Conservation (phyloP, 2,329 filamentous ascomycete genomes). For the Talaromyces funiculosus region DNA sequence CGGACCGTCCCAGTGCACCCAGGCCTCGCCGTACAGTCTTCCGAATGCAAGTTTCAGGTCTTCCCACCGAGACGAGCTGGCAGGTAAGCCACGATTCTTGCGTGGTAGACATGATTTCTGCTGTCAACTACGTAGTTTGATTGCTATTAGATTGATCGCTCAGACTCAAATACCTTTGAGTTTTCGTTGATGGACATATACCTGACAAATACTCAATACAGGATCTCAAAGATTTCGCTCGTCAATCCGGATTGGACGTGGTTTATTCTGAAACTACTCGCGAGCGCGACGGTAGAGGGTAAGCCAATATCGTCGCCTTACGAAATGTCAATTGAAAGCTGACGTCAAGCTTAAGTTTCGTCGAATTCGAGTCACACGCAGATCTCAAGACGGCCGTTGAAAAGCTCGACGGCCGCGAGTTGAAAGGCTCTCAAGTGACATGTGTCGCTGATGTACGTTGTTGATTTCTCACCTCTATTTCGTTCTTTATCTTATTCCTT, state of each 20-base stretch:
- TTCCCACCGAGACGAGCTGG: constrained; percentile 95
- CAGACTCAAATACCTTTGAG: background rate
- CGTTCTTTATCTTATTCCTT: constrained; percentile 22
- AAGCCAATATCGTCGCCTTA: constrained; percentile 36
- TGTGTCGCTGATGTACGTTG: constrained; percentile 78
- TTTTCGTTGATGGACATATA: background rate
- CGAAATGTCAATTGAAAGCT: constrained; percentile 19
- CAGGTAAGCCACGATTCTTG: constrained; percentile 70
- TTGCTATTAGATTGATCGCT: background rate
- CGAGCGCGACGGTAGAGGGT: constrained; percentile 90
- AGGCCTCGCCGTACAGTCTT: constrained; percentile 90
- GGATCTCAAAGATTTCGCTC: constrained; percentile 99
- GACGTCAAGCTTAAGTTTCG: constrained; percentile 60
- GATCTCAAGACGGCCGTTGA: constrained; percentile 89
- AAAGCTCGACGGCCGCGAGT: constrained; percentile 87
- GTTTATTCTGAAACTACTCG: constrained; percentile 96
- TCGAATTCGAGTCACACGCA: constrained; percentile 90
- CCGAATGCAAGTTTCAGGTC: constrained; percentile 95
- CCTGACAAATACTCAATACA: constrained; percentile 65
- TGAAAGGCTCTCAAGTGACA: constrained; percentile 80
- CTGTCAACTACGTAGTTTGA: background rate
- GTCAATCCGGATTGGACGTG: constrained; percentile 92
- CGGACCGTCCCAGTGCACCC: constrained; percentile 59
- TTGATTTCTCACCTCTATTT: background rate
- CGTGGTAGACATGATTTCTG: background rate